Percentiles rank a stretch among this genome's conserved stretches.
Conservation (phyloP, 331 rosid species). For the Acacia pycnantha region DNA sequence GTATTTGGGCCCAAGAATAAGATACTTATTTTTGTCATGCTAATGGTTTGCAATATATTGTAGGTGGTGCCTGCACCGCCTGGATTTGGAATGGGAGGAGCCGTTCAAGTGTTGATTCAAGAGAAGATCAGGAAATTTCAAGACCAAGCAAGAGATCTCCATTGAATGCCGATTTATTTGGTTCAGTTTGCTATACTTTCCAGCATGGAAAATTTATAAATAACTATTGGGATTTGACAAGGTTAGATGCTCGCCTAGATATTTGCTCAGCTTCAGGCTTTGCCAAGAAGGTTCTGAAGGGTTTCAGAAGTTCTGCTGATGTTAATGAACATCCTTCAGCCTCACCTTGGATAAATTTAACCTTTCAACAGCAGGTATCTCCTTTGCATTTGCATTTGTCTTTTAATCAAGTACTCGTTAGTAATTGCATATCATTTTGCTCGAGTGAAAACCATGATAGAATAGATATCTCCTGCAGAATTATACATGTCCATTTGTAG, state of each 20-base stretch:
- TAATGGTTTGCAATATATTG: slow-evolving; percentile 25
- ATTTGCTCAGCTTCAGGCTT: slow-evolving; percentile 70
- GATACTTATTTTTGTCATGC: slow-evolving; percentile 16
- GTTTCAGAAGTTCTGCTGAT: slow-evolving; percentile 45
- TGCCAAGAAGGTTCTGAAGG: slow-evolving; percentile 56
- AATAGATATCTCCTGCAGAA: background rate
- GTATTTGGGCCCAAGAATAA: background rate
- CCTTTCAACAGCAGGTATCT: slow-evolving; percentile 81
- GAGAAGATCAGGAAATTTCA: slow-evolving; percentile 35
- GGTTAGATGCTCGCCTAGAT: slow-evolving; percentile 82
- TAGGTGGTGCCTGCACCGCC: slow-evolving; percentile 70
- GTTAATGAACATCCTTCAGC: slow-evolving; percentile 44
- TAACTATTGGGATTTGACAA: slow-evolving; percentile 59
- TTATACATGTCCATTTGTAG: background rate
- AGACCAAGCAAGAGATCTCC: slow-evolving; percentile 49
- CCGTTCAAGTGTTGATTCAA: slow-evolving; percentile 35
- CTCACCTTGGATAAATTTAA: slow-evolving; percentile 71
- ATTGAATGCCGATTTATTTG: slow-evolving; percentile 65
- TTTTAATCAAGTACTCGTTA: background rate
- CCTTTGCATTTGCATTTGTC: background rate
- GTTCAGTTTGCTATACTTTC: slow-evolving; percentile 71
- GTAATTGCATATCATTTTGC: slow-evolving; percentile 12
- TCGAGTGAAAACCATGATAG: background rate
- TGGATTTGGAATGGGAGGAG: slow-evolving; percentile 58
- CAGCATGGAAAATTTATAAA: slow-evolving; percentile 76